phyloP scores from a whole-genome alignment of 208 protist species.

The Acanthamoeba rhysodes region DNA sequence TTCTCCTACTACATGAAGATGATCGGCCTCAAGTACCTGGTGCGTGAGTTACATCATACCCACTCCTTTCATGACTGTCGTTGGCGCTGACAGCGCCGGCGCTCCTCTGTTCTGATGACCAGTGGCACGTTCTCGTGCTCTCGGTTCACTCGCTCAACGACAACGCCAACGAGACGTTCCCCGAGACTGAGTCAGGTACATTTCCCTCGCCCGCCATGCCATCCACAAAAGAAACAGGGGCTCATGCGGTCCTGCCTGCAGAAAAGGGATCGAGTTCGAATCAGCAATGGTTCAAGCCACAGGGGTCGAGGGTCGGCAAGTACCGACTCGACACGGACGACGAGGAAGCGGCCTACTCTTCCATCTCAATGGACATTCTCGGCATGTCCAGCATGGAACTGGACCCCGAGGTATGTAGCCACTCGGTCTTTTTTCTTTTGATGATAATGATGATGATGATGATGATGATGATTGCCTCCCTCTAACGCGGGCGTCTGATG shows the following conservation, averaged over 20 bases:
- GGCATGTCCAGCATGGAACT: not conserved
- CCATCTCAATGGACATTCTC: conserved; percentile 14
- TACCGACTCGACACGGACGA: conserved; percentile 16
- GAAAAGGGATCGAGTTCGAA: conserved; percentile 5
- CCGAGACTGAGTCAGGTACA: conserved; percentile 16
- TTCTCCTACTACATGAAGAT: conserved; percentile 43
- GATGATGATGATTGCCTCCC: too few relatives aligned
- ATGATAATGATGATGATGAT: too few relatives aligned
- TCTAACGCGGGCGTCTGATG: too few relatives aligned
- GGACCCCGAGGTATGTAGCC: not conserved
- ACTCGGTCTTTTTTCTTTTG: not conserved
- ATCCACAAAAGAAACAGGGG: not conserved
- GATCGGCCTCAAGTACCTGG: not conserved
- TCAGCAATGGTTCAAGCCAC: conserved; percentile 4
- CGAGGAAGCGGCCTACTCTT: conserved; percentile 16
- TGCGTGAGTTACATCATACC: too few relatives aligned
- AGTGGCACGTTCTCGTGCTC: conserved; percentile 1
- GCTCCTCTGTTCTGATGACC: too few relatives aligned
- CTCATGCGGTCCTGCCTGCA: not conserved
- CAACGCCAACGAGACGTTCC: conserved; percentile 38
- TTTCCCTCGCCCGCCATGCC: not conserved
- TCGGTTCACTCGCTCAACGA: conserved; percentile 57
- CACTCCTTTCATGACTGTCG: too few relatives aligned
- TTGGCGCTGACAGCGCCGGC: too few relatives aligned
- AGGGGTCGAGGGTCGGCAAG: not conserved